phyloP scores from a whole-genome alignment of 2,329 filamentous ascomycete species.

The Corinectria fuckeliana region DNA sequence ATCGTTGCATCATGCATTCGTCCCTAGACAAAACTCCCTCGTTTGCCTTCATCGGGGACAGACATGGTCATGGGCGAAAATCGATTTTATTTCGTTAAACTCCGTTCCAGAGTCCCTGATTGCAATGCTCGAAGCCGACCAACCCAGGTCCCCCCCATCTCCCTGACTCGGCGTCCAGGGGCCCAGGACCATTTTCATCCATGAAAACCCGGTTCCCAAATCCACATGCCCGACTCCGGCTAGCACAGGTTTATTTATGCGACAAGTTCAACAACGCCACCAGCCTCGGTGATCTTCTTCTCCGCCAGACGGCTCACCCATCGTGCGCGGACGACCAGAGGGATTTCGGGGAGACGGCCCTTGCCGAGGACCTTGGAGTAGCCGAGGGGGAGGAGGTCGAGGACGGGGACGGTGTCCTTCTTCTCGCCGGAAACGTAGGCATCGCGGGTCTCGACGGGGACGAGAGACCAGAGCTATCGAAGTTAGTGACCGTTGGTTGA shows the following conservation, averaged over 20 bases:
- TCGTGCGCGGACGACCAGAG: slow-evolving; percentile 91
- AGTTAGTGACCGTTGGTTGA: slow-evolving; percentile 37
- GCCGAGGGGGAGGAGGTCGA: slow-evolving; percentile 95
- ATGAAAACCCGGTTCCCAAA: slow-evolving; percentile 40
- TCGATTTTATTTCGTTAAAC: slow-evolving; percentile 50
- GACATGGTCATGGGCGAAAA: slow-evolving; percentile 42
- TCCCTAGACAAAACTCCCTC: not conserved
- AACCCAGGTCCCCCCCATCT: slow-evolving; percentile 39
- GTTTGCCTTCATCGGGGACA: slow-evolving; percentile 6
- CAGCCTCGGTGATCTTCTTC: slow-evolving; percentile 98
- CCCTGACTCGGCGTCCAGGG: slow-evolving; percentile 25
- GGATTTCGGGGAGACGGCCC: slow-evolving; percentile 91
- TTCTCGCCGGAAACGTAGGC: slow-evolving; percentile 83
- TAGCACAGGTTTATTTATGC: slow-evolving; percentile 61
- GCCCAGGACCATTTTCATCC: slow-evolving; percentile 36
- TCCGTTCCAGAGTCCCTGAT: slow-evolving; percentile 50
- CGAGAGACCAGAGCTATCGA: slow-evolving; percentile 86
- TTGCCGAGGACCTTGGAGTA: slow-evolving; percentile 99
- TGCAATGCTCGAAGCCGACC: slow-evolving; percentile 51
- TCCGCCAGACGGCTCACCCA: slow-evolving; percentile 97
- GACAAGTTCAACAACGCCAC: slow-evolving; percentile 94
- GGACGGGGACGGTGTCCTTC: slow-evolving; percentile 92
- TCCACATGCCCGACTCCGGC: slow-evolving; percentile 43
- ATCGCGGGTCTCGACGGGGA: slow-evolving; percentile 91
- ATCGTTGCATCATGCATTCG: slow-evolving; percentile 11